A percentile compares a stretch with the other conserved stretches of the same genome.
Evolutionary conservation across 2,329 filamentous ascomycete species (phyloP).

Genomic region (Parastagonospora avenae): DNA sequence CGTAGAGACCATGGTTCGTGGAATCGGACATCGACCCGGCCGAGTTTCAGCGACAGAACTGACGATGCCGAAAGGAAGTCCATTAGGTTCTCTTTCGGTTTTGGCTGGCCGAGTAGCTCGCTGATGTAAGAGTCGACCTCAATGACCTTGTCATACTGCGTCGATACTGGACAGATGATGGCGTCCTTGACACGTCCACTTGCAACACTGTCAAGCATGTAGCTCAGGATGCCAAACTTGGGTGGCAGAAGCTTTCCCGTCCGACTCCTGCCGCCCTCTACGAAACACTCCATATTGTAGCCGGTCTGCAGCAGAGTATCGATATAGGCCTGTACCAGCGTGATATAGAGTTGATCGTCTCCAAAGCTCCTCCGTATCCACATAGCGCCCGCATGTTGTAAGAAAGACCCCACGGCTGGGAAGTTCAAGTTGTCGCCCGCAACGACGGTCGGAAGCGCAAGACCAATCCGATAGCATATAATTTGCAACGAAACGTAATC

Average conservation of each 20-base stretch:
- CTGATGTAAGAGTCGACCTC: conserved; percentile 91
- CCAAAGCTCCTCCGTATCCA: conserved; percentile 94
- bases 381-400: conserved; percentile 92
- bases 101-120: conserved; percentile 90
- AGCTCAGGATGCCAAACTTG: conserved; percentile 93
- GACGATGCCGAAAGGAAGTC: conserved; percentile 91
- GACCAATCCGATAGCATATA: conserved; percentile 90
- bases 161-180: conserved; percentile 93
- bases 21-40: conserved; percentile 92
- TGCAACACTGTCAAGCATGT: conserved; percentile 86
- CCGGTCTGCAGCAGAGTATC: conserved; percentile 89
- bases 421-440: conserved; percentile 97
- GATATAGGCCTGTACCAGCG: conserved; percentile 94
- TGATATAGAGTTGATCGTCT: conserved; percentile 86
- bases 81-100: conserved; percentile 90
- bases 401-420: conserved; percentile 82
- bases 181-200: conserved; percentile 88
- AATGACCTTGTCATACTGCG: conserved; percentile 98
- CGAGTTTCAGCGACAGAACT: conserved; percentile 84
- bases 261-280: conserved; percentile 91
- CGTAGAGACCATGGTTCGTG: conserved; percentile 94
- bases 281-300: conserved; percentile 96
- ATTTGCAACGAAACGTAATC: conserved; percentile 95
- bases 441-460: conserved; percentile 88
- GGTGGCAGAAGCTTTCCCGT: conserved; percentile 93